Evolutionary conservation across 2,329 filamentous ascomycete genomes (phyloP).

Genomic region (Zelopaecilomyces penicillatus): DNA sequence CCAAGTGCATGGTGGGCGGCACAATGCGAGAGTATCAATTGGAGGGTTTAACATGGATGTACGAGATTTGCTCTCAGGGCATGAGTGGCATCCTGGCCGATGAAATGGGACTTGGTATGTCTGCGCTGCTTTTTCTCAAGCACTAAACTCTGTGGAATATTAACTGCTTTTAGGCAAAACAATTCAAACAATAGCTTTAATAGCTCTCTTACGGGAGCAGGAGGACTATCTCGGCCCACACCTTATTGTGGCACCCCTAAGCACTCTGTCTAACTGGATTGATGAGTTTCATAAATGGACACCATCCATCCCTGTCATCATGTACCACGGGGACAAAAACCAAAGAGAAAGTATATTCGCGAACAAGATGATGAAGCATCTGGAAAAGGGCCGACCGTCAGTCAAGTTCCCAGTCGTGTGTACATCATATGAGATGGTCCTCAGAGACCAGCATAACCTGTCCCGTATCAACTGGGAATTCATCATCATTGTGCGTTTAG

Average conservation of each 20-base stretch:
- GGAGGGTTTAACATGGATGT: constrained; percentile 93
- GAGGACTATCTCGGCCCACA: constrained; percentile 79
- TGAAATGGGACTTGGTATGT: constrained; percentile 74
- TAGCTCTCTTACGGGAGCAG: constrained; percentile 80
- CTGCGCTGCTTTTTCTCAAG: background rate
- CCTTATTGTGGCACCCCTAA: constrained; percentile 80
- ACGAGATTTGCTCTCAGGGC: constrained; percentile 69
- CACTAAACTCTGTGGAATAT: background rate
- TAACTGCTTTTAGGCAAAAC: constrained; percentile 59
- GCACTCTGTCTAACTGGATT: constrained; percentile 91
- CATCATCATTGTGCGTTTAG: constrained; percentile 70
- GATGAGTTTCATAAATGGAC: constrained; percentile 90
- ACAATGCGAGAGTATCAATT: constrained; percentile 92
- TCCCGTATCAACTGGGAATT: constrained; percentile 90
- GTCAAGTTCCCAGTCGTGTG: constrained; percentile 81
- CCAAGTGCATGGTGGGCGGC: constrained; percentile 74
- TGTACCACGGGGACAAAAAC: constrained; percentile 81
- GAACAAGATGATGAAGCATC: constrained; percentile 60
- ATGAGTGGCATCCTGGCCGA: constrained; percentile 87
- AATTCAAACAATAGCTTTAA: constrained; percentile 79
- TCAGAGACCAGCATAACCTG: constrained; percentile 77
- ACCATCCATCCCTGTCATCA: constrained; percentile 74
- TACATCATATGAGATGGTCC: constrained; percentile 93
- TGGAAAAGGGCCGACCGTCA: constrained; percentile 50
- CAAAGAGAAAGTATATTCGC: constrained; percentile 69